Conservation (phyloP, 805 yeast species). For the Hanseniaspora pseudoguilliermondii region DNA sequence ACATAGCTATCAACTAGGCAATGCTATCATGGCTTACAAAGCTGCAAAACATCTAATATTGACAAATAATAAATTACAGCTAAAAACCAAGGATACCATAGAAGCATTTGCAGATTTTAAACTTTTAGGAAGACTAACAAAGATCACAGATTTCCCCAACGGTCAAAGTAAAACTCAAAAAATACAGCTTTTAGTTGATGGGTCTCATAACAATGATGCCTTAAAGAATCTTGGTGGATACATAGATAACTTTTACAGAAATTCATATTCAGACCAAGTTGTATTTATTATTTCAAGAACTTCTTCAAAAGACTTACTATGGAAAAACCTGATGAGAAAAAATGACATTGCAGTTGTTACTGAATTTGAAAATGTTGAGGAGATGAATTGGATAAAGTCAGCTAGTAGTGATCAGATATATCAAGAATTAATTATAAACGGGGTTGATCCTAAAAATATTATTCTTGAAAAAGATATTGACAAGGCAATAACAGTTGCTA, state of each 20-base stretch:
- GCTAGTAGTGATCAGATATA: constrained; percentile 17
- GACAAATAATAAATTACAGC: constrained; percentile 23
- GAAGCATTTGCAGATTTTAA: constrained; percentile 42
- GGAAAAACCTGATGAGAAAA: constrained; percentile 36
- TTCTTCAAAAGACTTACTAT: constrained; percentile 51
- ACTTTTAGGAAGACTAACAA: constrained; percentile 88
- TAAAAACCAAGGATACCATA: constrained; percentile 24
- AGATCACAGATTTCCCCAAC: constrained; percentile 22
- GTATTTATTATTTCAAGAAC: constrained; percentile 65
- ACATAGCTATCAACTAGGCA: constrained; percentile 63
- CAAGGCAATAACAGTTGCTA: constrained; percentile 3
- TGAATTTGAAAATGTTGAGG: constrained; percentile 55
- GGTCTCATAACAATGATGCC: constrained; percentile 85
- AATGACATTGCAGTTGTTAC: constrained; percentile 52
- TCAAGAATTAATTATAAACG: constrained; percentile 17
- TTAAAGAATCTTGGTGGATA: constrained; percentile 57
- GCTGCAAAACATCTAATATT: constrained; percentile 33
- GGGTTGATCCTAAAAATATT: constrained; percentile 4
- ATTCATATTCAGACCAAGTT: constrained; percentile 14
- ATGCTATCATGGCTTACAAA: constrained; percentile 54
- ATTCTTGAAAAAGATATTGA: constrained; percentile 7
- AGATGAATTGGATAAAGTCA: constrained; percentile 87
- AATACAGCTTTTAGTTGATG: constrained; percentile 51
- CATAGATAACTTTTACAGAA: constrained; percentile 26
- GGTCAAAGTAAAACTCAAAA: constrained; percentile 18